Conservation (phyloP, 257 asterid species). For the Solanum virginianum region DNA sequence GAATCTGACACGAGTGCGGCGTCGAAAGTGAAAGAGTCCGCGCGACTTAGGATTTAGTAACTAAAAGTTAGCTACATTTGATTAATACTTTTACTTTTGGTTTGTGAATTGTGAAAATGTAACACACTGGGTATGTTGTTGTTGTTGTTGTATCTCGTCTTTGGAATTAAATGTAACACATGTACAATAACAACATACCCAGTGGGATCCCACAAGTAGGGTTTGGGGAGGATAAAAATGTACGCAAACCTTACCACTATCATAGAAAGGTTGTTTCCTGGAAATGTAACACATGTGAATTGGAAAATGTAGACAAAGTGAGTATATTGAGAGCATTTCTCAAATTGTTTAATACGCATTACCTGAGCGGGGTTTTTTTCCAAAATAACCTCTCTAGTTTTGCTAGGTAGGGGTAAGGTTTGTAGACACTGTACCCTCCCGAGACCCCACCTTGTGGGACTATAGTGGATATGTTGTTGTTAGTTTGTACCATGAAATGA, state of each 20-base stretch:
- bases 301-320: not conserved
- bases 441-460: not conserved
- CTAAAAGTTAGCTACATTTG: not conserved
- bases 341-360: not conserved
- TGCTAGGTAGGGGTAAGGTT: not conserved
- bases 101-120: not conserved
- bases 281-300: not conserved
- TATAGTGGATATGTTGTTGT: not conserved
- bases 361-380: not conserved
- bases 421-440: not conserved
- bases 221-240: too few species aligned
- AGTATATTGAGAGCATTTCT: not conserved
- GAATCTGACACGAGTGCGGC: too few species aligned
- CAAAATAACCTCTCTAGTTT: not conserved
- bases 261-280: too few species aligned
- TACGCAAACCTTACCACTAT: too few species aligned
- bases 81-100: not conserved
- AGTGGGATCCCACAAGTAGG: too few species aligned
- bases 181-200: not conserved
- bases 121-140: not conserved
- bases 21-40: not conserved
- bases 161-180: not conserved
- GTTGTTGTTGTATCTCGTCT: not conserved
- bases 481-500: not conserved
- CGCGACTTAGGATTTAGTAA: not conserved